A percentile compares a stretch with the other conserved stretches of the same genome.
These are phyloP conservation scores for Ceratorhiza oryzae-sativae DNA, from an alignment of 1,284 basidiomycete genomes.

Conservation along the genomic window DNA sequence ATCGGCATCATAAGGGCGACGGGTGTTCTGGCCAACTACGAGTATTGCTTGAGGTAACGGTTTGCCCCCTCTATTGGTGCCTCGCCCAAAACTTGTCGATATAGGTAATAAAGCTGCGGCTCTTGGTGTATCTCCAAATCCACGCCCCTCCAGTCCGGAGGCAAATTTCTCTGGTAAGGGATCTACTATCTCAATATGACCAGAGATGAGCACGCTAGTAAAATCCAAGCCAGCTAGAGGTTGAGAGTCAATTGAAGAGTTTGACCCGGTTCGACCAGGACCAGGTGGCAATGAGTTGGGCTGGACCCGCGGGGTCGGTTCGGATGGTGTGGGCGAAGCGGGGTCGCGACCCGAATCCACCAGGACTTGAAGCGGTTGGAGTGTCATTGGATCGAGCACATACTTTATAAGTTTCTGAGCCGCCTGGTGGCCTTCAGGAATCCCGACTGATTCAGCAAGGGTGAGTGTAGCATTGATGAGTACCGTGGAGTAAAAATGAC, in stretches of 20 bases:
- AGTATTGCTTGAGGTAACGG: conserved; percentile 32
- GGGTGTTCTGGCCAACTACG: conserved; percentile 40
- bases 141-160: not conserved
- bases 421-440: conserved; percentile 39
- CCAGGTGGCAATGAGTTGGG: not conserved
- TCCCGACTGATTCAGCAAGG: conserved; percentile 37
- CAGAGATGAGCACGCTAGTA: not conserved
- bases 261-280: not conserved
- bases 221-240: conserved; percentile 5
- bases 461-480: conserved; percentile 21
- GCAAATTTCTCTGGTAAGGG: conserved; percentile 15
- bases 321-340: not conserved
- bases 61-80: not conserved
- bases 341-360: not conserved
- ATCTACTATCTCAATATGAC: conserved; percentile 15
- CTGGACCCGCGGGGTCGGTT: not conserved
- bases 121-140: conserved; percentile 8
- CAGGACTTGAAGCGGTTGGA: not conserved
- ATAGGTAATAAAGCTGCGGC: conserved; percentile 17
- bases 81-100: not conserved
- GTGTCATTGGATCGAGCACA: conserved; percentile 8
- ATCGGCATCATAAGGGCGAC: conserved; percentile 41
- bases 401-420: conserved; percentile 10
- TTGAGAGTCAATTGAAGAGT: conserved; percentile 1
- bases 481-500: not conserved